Percentiles rank a stretch among this genome's conserved stretches.
Conservation (phyloP, 768 basidiomycete genomes). For the Boletales sp. region DNA sequence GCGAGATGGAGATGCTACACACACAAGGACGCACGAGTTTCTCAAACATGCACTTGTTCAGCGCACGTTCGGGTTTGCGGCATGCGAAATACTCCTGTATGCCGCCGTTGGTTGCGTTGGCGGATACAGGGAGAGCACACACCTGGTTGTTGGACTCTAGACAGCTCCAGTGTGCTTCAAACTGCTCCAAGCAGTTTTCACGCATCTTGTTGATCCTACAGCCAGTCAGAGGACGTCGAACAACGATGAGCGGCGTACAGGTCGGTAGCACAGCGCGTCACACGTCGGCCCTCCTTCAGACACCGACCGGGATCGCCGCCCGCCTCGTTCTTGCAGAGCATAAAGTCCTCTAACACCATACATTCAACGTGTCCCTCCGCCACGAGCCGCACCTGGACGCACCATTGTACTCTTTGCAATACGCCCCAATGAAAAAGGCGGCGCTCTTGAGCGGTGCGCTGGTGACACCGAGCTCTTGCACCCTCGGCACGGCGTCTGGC, state of each 20-base stretch:
- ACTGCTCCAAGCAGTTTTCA: slow-evolving; percentile 84
- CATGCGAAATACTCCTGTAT: slow-evolving; percentile 83
- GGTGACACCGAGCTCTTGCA: slow-evolving; percentile 83
- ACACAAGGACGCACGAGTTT: slow-evolving; percentile 68
- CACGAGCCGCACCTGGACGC: slow-evolving; percentile 22
- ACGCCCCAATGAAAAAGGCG: slow-evolving; percentile 93
- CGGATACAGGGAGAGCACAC: slow-evolving; percentile 23
- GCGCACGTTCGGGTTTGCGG: slow-evolving; percentile 79
- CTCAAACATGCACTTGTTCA: slow-evolving; percentile 95
- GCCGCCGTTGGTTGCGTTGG: background rate
- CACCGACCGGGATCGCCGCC: slow-evolving; percentile 83
- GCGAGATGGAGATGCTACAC: background rate
- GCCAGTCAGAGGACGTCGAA: background rate
- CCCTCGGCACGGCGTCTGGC: slow-evolving; percentile 66
- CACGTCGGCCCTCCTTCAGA: slow-evolving; percentile 90
- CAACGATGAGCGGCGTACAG: slow-evolving; percentile 54
- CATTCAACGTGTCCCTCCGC: slow-evolving; percentile 9
- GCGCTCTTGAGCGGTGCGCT: slow-evolving; percentile 95
- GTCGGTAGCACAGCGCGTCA: slow-evolving; percentile 92
- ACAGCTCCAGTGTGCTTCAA: slow-evolving; percentile 92
- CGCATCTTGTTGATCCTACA: slow-evolving; percentile 87
- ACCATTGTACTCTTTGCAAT: slow-evolving; percentile 98
- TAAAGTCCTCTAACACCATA: slow-evolving; percentile 71
- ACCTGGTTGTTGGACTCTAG: slow-evolving; percentile 94
- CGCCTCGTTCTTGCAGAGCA: slow-evolving; percentile 95